These are phyloP conservation scores for Pachysandra terminalis DNA, from an alignment of 164 flowering plant species.

Conservation along the genomic window DNA sequence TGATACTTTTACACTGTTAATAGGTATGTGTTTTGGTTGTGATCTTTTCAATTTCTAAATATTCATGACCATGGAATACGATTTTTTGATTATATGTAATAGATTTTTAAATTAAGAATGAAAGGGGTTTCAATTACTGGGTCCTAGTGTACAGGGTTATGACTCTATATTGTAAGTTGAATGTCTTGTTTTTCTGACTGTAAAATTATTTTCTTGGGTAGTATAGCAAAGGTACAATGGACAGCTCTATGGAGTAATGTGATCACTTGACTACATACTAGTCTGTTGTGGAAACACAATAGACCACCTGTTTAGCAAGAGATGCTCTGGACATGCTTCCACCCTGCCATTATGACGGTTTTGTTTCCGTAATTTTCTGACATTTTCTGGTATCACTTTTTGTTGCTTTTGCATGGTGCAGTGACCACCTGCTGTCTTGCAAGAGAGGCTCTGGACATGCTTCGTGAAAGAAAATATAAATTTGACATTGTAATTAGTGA, in stretches of 20 bases:
- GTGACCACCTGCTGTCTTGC: conserved; percentile 91
- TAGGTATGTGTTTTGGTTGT: background rate
- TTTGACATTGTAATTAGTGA: conserved; percentile 97
- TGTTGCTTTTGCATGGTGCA: conserved; percentile 28
- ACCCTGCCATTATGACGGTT: background rate
- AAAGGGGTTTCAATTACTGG: background rate
- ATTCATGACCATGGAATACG: background rate
- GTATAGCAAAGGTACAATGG: no score
- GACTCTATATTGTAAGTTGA: no score
- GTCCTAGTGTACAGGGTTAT: no score
- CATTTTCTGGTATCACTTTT: background rate
- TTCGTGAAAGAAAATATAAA: conserved; percentile 82
- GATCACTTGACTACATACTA: conserved; percentile 22
- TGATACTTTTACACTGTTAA: background rate
- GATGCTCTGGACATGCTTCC: conserved; percentile 23
- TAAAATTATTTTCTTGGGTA: no score
- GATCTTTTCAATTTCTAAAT: background rate
- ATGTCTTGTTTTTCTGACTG: no score
- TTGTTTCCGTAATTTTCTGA: background rate
- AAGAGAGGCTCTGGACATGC: conserved; percentile 67
- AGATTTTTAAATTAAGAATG: background rate
- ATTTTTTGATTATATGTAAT: background rate
- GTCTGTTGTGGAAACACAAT: no score
- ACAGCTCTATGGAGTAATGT: no score
- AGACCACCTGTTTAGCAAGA: conserved; percentile 12